Evolutionary conservation across 805 yeast genomes (phyloP).

Genomic region (Saccharomyces jurei): DNA sequence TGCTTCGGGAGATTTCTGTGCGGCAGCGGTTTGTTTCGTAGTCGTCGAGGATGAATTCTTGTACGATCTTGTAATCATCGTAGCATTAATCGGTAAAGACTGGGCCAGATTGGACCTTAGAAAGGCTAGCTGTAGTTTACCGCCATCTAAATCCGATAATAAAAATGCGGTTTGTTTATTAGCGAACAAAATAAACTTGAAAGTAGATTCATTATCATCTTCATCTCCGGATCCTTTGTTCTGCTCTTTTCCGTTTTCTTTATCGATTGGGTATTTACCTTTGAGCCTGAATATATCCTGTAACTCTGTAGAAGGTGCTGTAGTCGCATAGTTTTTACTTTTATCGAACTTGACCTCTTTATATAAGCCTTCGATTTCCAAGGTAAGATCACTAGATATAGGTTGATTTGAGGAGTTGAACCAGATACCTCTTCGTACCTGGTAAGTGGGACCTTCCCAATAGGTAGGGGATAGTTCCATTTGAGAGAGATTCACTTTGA

Average conservation of each 20-base stretch:
- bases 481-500: constrained; percentile 54
- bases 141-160: constrained; percentile 37
- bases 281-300: constrained; percentile 7
- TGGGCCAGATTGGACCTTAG: constrained; percentile 30
- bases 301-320: background rate
- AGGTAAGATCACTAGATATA: constrained; percentile 40
- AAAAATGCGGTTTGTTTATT: constrained; percentile 40
- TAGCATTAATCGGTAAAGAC: constrained; percentile 39
- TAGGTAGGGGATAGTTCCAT: constrained; percentile 59
- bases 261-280: constrained; percentile 32
- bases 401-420: constrained; percentile 54
- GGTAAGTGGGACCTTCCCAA: constrained; percentile 85
- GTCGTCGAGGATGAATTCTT: constrained; percentile 3
- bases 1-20: background rate
- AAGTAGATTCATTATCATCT: constrained; percentile 2
- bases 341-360: background rate
- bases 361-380: constrained; percentile 44
- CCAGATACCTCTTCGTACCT: constrained; percentile 83
- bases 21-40: background rate
- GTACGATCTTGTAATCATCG: constrained; percentile 45
- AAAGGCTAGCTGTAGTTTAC: constrained; percentile 33
- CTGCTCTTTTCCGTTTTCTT: constrained; percentile 4
- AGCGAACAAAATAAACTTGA: constrained; percentile 28
- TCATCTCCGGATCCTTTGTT: constrained; percentile 2
- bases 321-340: background rate